Percentiles rank a stretch among this genome's conserved stretches.
These are phyloP conservation scores for Pharnaceum exiguum DNA, from an alignment of 148 eudicot species.

Conservation along the genomic window DNA sequence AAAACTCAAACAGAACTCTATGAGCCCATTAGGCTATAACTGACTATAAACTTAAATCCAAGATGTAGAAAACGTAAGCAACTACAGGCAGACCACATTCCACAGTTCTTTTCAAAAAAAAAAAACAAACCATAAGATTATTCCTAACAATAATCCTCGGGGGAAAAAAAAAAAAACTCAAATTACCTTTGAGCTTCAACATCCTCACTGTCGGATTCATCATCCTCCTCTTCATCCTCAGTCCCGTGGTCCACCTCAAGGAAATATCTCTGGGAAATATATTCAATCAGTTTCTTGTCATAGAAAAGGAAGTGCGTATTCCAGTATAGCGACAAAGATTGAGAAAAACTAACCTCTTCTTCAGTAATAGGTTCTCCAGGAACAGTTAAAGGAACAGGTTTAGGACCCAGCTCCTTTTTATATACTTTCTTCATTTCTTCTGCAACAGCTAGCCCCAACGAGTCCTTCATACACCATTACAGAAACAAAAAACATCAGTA, in stretches of 20 bases:
- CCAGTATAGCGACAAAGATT: background rate
- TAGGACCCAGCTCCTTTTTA: conserved; percentile 71
- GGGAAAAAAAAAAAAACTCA: background rate
- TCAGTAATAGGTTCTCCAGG: conserved; percentile 71
- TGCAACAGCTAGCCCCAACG: conserved; percentile 86
- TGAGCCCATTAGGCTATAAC: too few species aligned
- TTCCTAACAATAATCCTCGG: background rate
- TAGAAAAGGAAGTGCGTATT: background rate
- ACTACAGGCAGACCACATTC: too few species aligned
- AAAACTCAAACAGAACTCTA: too few species aligned
- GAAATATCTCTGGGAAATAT: conserved; percentile 58
- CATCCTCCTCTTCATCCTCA: conserved; percentile 50
- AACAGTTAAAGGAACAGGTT: conserved; percentile 66
- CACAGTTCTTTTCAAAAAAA: background rate
- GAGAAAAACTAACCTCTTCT: conserved; percentile 62
- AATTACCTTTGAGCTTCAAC: conserved; percentile 44
- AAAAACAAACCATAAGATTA: background rate
- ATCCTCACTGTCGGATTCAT: conserved; percentile 31
- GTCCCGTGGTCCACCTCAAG: conserved; percentile 71
- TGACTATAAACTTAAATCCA: too few species aligned
- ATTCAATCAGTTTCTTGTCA: conserved; percentile 3
- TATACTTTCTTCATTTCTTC: conserved; percentile 92
- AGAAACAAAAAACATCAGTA: background rate
- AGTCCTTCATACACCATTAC: conserved; percentile 43
- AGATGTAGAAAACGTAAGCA: too few species aligned